Evolutionary conservation across 495 filamentous ascomycete species (phyloP), one percentile per base, ranked within the genome.

Genomic region (Hyphodiscus hymeniophilus): DNA sequence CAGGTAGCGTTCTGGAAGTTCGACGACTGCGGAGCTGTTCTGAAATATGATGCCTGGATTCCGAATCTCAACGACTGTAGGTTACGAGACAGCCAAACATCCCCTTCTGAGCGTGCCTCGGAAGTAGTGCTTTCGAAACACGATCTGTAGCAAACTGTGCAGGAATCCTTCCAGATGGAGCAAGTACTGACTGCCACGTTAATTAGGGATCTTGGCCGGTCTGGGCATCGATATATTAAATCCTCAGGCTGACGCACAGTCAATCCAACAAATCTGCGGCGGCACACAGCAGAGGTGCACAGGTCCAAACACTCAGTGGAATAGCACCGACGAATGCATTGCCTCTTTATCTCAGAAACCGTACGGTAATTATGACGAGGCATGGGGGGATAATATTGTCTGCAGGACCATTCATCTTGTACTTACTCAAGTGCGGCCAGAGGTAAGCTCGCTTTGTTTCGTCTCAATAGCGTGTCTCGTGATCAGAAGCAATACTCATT

Each of bases 311-410:
- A 44, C 22, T 26, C 65, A 68, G 47, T 68, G 60, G 59, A 21
- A n/a, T 11, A 56, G 40, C 45, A 34, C 55, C 47, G 50, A 49
- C 0, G 36, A 63, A 35, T 68, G 65, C 52, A 48, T 66, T 0
- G 11, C 44, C 3, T 23, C 39, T 0, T 41, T 65, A 40, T 54
- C 56, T 23, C 15, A 31, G 30, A 66, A 64, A 57, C 34, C 38
- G 0, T 65, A 60, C 47, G 65, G 65, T 10, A 61, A 53, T 38
- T 68, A 66, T 48, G 62, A 68, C 42, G 64, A 63, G 42, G 65
- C 60, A 11, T 66, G 64, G 63, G 64, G 65, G 22, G 65, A 68
- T 49, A 66, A 65, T 45, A 42, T 68, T 38, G 62, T 63, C 34
- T 68, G 65, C 38, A 56, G 65, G 3, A 58, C 36, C 38, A 65